Base-by-base conservation (phyloP, 2,329 filamentous ascomycete genomes). In the Microcyclospora pomicola region DNA sequence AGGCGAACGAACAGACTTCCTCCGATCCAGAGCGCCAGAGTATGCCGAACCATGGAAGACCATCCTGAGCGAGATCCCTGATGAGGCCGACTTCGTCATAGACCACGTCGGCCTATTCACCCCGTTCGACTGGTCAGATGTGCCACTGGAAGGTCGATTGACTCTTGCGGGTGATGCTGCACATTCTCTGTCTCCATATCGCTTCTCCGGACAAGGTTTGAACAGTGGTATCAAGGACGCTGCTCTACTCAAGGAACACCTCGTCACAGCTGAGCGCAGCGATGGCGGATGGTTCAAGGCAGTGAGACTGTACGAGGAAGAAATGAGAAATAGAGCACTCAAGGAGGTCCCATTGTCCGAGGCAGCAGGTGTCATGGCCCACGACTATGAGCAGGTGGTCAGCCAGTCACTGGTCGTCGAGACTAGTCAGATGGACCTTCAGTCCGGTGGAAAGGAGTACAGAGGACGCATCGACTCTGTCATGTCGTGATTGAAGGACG, bases 81-180 rank as follows among this genome's bases (percentile, higher is more conserved):
- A 37, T 2, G 31, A 43, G n/a, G 19, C 31, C n/a, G 34, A 12
- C 3, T 45, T 45, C 16, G 35, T 29, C 12, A 37, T 43, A n/a
- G 43, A 43, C 28, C 15, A 27, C 4, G 31, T 42, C 34, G 32
- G 32, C 13, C 15, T 37, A 9, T 46, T 41, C 39, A 35, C 37
- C 31, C 45, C 45, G 2, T 27, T 38, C 34, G 38, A 36, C 30
- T 42, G 45, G 41, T 42, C 39, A 2, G 32, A 27, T 7, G 33
- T 27, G 13, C 34, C 43, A 5, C 27, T 43, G 9, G 39, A 36
- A 9, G 35, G 37, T 32, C 31, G 33, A 30, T 38, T 48, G 4
- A 45, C 45, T 6, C 34, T 45, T n/a, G 41, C 43, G 15, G 45
- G 45, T 5, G 43, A 46, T 33, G 45, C 45, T 12, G 43, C 43